These are phyloP conservation scores for Lenwebbia sp. DNA, from an alignment of 345 rosid species.

Conservation along the genomic window DNA sequence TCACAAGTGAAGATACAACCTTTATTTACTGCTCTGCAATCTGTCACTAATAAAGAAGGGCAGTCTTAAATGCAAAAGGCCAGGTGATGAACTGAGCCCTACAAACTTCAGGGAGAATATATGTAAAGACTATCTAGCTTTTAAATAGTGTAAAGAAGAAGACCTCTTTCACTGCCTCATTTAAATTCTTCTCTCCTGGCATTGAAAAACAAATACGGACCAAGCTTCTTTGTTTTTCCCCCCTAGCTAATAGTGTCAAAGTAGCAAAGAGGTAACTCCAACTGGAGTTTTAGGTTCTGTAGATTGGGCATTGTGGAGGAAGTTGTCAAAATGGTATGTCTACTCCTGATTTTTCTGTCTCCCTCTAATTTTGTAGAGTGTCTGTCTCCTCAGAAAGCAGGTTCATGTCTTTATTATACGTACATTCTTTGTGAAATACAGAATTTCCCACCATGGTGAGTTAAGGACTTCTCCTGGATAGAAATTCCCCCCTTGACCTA, in stretches of 20 bases:
- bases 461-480: not conserved
- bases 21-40: constrained; percentile 6
- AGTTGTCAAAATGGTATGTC: constrained; percentile 9
- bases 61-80: constrained; percentile 23
- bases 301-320: constrained; percentile 1
- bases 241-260: not conserved
- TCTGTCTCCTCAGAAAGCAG: constrained; percentile 4
- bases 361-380: not conserved
- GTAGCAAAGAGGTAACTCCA: not conserved
- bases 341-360: constrained; percentile 5
- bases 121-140: constrained; percentile 11
- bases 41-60: constrained; percentile 21
- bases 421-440: not conserved
- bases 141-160: constrained; percentile 3
- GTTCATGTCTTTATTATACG: not conserved
- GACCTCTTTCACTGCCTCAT: constrained; percentile 12
- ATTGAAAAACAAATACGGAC: not conserved
- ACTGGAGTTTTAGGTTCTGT: constrained; percentile 8
- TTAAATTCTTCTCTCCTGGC: not conserved
- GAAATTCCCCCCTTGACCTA: not conserved
- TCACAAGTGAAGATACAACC: not conserved
- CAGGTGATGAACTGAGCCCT: constrained; percentile 13
- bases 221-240: not conserved
- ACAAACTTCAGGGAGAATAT: constrained; percentile 7
- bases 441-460: not conserved